phyloP scores from a whole-genome alignment of 2,329 filamentous ascomycete genomes.

The Fusarium nematophilum region DNA sequence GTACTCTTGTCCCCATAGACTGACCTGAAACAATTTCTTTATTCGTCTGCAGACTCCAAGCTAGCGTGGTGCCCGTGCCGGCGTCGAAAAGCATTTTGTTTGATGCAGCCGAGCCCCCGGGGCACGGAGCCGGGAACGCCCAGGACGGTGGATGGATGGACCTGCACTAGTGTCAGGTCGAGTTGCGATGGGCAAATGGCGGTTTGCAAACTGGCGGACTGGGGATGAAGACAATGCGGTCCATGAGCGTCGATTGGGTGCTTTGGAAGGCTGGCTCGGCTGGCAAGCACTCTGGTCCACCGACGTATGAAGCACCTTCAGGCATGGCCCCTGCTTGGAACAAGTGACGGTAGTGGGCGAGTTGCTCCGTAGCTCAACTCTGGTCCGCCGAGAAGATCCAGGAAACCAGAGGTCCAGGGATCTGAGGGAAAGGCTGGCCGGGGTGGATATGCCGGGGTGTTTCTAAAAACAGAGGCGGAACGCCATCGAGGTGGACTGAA shows the following conservation, averaged over 20 bases:
- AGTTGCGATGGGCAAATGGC: slow-evolving; percentile 33
- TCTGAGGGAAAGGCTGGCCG: slow-evolving; percentile 14
- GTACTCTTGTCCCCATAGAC: slow-evolving; percentile 26
- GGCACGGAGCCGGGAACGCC: slow-evolving; percentile 31
- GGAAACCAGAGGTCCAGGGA: slow-evolving; percentile 8
- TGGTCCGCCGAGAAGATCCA: slow-evolving; percentile 11
- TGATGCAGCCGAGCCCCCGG: slow-evolving; percentile 34
- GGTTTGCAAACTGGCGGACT: slow-evolving; percentile 29
- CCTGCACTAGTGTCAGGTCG: slow-evolving; percentile 43
- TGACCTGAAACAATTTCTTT: slow-evolving; percentile 43
- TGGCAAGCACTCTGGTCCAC: slow-evolving; percentile 8
- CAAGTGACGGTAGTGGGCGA: neutral
- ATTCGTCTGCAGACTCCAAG: slow-evolving; percentile 38
- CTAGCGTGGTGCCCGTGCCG: slow-evolving; percentile 32
- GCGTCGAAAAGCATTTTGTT: slow-evolving; percentile 32
- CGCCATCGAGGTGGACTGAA: slow-evolving; percentile 18
- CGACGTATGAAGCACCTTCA: slow-evolving; percentile 14
- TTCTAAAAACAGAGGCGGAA: slow-evolving; percentile 42
- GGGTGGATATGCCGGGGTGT: slow-evolving; percentile 22
- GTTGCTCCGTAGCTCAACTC: slow-evolving; percentile 2
- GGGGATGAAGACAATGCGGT: slow-evolving; percentile 20
- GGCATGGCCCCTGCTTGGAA: slow-evolving; percentile 15
- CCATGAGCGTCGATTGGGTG: slow-evolving; percentile 17
- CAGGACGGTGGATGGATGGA: slow-evolving; percentile 41
- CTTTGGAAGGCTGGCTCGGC: slow-evolving; percentile 5